phyloP scores from a whole-genome alignment of 2,329 filamentous ascomycete genomes.

The Periglandula ipomoeae region DNA sequence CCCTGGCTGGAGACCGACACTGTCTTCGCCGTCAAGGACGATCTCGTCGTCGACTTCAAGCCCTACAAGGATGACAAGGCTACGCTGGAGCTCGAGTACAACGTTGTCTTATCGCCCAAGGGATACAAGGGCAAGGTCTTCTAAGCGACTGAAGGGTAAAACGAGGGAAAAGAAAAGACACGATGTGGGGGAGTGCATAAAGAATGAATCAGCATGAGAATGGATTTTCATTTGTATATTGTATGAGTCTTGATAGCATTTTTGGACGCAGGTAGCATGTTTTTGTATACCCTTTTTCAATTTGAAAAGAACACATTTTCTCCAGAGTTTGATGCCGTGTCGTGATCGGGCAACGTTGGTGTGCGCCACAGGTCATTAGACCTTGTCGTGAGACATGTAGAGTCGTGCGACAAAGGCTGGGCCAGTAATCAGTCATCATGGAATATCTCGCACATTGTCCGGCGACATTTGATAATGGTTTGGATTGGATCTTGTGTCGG shows the following conservation, averaged over 20 bases:
- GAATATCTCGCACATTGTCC: too few relatives aligned
- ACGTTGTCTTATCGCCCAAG: constrained; percentile 34
- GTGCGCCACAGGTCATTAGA: too few relatives aligned
- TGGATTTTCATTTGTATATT: neutral
- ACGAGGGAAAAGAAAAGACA: neutral
- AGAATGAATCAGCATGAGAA: too few relatives aligned
- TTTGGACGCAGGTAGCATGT: too few relatives aligned
- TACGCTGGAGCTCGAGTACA: constrained; percentile 30
- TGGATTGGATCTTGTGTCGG: too few relatives aligned
- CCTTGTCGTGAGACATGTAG: too few relatives aligned
- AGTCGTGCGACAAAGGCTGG: too few relatives aligned
- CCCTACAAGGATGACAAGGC: constrained; percentile 31
- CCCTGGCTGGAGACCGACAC: constrained; percentile 46
- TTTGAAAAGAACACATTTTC: neutral
- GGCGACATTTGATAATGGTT: too few relatives aligned
- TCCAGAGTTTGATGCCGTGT: too few relatives aligned
- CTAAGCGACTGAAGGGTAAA: neutral
- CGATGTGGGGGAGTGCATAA: neutral
- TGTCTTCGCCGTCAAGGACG: constrained; percentile 46
- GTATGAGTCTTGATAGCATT: too few relatives aligned
- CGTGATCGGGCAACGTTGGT: too few relatives aligned
- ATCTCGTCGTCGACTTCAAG: constrained; percentile 40
- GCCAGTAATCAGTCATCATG: too few relatives aligned
- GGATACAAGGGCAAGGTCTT: constrained; percentile 32
- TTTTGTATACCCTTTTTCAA: neutral